These are phyloP conservation scores for Suillus variegatus DNA, from an alignment of 768 basidiomycete genomes.

Conservation along the genomic window DNA sequence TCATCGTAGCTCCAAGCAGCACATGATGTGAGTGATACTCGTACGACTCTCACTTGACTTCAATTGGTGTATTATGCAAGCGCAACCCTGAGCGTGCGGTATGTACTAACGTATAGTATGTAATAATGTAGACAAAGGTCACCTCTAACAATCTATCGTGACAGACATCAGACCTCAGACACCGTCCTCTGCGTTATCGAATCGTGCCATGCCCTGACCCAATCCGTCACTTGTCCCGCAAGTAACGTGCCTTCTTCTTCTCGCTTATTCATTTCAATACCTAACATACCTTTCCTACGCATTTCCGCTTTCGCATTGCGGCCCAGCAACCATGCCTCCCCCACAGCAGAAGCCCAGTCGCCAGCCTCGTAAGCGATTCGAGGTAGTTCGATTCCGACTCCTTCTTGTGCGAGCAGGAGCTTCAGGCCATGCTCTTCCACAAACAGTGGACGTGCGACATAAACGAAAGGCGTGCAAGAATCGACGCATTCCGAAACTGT, in stretches of 20 bases:
- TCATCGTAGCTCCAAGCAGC: neutral
- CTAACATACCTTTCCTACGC: constrained; percentile 39
- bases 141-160: neutral
- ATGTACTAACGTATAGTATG: neutral
- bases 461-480: constrained; percentile 75
- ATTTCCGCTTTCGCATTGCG: constrained; percentile 47
- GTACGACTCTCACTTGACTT: too few species aligned
- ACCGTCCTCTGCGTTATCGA: neutral
- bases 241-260: constrained; percentile 45
- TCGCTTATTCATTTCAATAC: constrained; percentile 41
- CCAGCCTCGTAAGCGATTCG: constrained; percentile 70
- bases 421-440: constrained; percentile 80
- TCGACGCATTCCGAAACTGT: constrained; percentile 82
- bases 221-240: constrained; percentile 50
- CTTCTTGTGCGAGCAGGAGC: constrained; percentile 59
- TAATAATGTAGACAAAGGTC: neutral
- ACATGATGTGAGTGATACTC: neutral
- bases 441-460: constrained; percentile 77
- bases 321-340: constrained; percentile 59
- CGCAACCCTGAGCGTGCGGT: neutral
- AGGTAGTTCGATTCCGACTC: constrained; percentile 68
- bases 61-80: neutral
- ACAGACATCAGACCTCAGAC: neutral
- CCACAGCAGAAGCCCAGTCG: constrained; percentile 63
- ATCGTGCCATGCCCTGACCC: constrained; percentile 38